Percentiles rank a stretch among this genome's conserved stretches.
phyloP scores from a whole-genome alignment of 441 rosid genomes.

The Dalechampia spathulata region DNA sequence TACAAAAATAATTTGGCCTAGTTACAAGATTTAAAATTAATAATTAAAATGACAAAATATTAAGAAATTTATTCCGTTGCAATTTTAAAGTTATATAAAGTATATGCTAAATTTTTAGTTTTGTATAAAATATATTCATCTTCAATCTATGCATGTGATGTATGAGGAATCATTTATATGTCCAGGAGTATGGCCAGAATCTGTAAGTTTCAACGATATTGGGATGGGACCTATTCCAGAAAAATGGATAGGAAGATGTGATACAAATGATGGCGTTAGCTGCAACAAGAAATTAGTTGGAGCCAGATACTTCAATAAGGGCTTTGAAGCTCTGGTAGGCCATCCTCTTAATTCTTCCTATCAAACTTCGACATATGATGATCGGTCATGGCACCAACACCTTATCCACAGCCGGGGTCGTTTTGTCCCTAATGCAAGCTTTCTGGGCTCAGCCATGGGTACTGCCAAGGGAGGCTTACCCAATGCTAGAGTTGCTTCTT shows the following conservation, averaged over 20 bases:
- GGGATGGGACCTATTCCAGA: conserved; percentile 18
- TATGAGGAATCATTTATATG: too few relatives aligned
- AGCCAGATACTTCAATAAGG: conserved; percentile 67
- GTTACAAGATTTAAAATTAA: too few relatives aligned
- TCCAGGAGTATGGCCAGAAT: conserved; percentile 72
- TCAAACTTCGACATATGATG: conserved; percentile 45
- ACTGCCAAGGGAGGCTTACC: conserved; percentile 86
- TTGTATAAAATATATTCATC: too few relatives aligned
- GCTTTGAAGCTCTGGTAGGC: conserved; percentile 43
- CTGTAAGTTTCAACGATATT: conserved; percentile 40
- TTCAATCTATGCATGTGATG: too few relatives aligned
- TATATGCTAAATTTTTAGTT: too few relatives aligned
- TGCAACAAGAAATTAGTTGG: conserved; percentile 38
- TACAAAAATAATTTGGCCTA: too few relatives aligned
- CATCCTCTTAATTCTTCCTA: conserved; percentile 34
- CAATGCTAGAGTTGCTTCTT: conserved; percentile 62
- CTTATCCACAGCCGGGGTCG: conserved; percentile 73
- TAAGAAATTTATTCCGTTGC: too few relatives aligned
- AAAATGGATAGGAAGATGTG: conserved; percentile 23
- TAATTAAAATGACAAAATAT: too few relatives aligned
- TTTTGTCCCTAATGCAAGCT: conserved; percentile 43
- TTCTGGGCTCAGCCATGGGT: conserved; percentile 53
- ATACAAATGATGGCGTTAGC: conserved; percentile 10
- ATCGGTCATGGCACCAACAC: conserved; percentile 93
- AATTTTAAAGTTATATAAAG: too few relatives aligned